Evolutionary conservation across 306 rosid species (phyloP), one percentile per base, ranked within the genome.

Genomic region (Trifolium subterraneum): DNA sequence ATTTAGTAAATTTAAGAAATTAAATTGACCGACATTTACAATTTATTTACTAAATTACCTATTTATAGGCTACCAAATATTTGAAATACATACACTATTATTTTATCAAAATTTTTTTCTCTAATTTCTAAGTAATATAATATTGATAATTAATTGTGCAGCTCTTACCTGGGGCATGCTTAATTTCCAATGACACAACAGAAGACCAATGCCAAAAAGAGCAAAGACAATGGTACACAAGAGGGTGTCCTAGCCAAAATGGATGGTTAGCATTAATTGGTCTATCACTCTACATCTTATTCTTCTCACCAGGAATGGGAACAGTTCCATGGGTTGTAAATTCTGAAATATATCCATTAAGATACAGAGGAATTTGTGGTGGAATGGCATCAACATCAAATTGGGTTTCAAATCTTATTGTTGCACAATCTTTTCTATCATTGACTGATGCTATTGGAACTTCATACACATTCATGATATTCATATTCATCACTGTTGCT

Each of bases 291-390:
- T 89, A 89, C 84, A 89, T 85, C 48, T 31, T 87, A 23, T 85
- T 76, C 76, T 89, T 87, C 85, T 84, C 95, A 4, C 92, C 90
- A 13, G 92, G 95, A 1, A 89, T 85, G 95, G 95, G 92, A 45
- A 83, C 90, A 2, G 84, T 82, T 29, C 92, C 95, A 14, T 89
- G 95, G 95, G 89, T 87, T 39, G 88, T 89, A 0, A 89, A 89
- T 61, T 87, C 95, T 7, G 91, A 89, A 82, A 89, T 89, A 0
- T 89, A 89, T 13, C 94, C 94, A 10, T 33, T 87, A 2, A 71
- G 94, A 47, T 87, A 78, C 38, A 70, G 91, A 65, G 91, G 91
- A 2, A 36, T 85, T 2, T 87, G 91, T 70, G 91, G 93, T 20
- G 93, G 94, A 50, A 83, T 86, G n/a, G 94, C 94, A 5, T 88